Evolutionary conservation across 805 yeast species (phyloP).

Genomic region (Kodamaea leandrae): DNA sequence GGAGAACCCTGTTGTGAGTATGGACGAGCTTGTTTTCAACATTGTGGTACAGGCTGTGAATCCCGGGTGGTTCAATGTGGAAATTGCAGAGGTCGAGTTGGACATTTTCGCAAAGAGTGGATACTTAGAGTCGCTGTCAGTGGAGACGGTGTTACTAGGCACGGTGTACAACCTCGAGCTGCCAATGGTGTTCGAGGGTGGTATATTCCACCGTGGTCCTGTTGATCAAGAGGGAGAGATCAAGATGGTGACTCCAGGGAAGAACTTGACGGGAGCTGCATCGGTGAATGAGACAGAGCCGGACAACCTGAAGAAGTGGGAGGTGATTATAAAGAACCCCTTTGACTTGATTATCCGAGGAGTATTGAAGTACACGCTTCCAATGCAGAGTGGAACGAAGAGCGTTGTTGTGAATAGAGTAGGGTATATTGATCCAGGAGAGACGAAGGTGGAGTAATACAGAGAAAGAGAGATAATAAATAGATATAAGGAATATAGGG

Average conservation of each 20-base stretch:
- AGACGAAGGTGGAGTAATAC: not conserved
- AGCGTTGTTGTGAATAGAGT: conserved; percentile 62
- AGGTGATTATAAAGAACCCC: conserved; percentile 67
- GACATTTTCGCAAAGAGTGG: conserved; percentile 82
- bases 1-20: conserved; percentile 70
- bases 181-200: conserved; percentile 73
- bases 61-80: conserved; percentile 78
- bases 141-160: conserved; percentile 76
- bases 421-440: conserved; percentile 52
- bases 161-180: conserved; percentile 63
- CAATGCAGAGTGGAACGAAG: conserved; percentile 50
- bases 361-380: conserved; percentile 70
- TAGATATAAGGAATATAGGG: not conserved
- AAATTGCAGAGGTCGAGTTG: conserved; percentile 62
- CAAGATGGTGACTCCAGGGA: conserved; percentile 72
- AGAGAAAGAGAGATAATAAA: not conserved
- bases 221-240: conserved; percentile 65
- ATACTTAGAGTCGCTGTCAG: conserved; percentile 33
- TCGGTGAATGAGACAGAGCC: conserved; percentile 22
- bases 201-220: conserved; percentile 62
- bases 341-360: conserved; percentile 87
- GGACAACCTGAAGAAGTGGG: conserved; percentile 63
- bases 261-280: conserved; percentile 30
- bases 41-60: conserved; percentile 76
- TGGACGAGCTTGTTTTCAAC: conserved; percentile 82